Evolutionary conservation across 140 eudicot genomes (phyloP).

Genomic region (Stevia rebaudiana): DNA sequence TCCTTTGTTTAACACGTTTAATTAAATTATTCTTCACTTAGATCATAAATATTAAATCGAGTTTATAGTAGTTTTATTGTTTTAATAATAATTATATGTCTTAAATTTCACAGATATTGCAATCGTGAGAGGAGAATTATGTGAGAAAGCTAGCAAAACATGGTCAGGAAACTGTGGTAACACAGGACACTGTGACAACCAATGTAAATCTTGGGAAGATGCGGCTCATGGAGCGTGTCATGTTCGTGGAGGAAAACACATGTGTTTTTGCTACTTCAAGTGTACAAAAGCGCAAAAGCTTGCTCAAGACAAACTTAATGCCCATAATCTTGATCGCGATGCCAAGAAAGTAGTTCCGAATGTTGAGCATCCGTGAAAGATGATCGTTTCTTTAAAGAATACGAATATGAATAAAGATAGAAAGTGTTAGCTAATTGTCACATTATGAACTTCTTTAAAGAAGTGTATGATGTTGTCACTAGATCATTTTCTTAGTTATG

Average conservation of each 20-base stretch:
- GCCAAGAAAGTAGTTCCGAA: conserved; percentile 20
- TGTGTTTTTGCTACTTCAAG: conserved; percentile 40
- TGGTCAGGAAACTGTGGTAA: conserved; percentile 34
- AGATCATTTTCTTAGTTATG: conserved; percentile 8
- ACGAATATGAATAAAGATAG: conserved; percentile 8
- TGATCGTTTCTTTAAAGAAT: not conserved
- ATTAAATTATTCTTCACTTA: too few species aligned
- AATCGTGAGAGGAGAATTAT: conserved; percentile 24
- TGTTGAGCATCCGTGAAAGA: conserved; percentile 24
- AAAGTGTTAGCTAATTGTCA: conserved; percentile 12
- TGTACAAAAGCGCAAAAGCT: conserved; percentile 23
- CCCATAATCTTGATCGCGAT: conserved; percentile 8
- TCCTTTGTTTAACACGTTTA: not conserved
- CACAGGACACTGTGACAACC: conserved; percentile 17
- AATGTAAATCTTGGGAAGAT: conserved; percentile 32
- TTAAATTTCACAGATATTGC: conserved; percentile 17
- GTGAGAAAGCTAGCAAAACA: conserved; percentile 33
- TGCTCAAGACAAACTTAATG: conserved; percentile 12
- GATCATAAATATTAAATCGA: too few species aligned
- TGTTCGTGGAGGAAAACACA: conserved; percentile 22
- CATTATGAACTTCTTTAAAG: conserved; percentile 20
- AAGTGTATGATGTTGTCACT: conserved; percentile 7
- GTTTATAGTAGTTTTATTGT: too few species aligned
- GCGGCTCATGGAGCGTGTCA: conserved; percentile 41
- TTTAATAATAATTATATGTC: too few species aligned